Evolutionary conservation across 768 basidiomycete species (phyloP).

Genomic region (Inosperma sp.): DNA sequence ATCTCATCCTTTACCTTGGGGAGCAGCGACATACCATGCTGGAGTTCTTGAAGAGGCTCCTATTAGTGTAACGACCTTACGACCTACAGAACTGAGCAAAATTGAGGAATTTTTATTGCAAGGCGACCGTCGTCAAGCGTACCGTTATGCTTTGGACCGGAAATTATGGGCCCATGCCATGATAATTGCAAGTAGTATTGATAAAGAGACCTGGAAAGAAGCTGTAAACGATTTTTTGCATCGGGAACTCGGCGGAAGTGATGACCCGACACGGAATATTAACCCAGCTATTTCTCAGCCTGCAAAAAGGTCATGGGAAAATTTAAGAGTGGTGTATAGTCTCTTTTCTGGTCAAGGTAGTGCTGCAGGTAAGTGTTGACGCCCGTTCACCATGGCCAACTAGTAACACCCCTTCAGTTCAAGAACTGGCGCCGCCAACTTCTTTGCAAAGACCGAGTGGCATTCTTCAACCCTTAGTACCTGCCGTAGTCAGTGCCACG

Average conservation of each 20-base stretch:
- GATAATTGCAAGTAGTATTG: conserved; percentile 88
- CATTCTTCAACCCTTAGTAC: conserved; percentile 36
- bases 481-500: conserved; percentile 29
- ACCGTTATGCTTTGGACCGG: conserved; percentile 82
- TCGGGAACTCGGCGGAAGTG: conserved; percentile 57
- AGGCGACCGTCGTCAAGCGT: conserved; percentile 84
- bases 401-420: conserved; percentile 43
- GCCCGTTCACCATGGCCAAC: neutral
- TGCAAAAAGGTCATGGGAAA: conserved; percentile 43
- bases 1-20: neutral
- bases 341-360: conserved; percentile 81
- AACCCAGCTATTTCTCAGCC: conserved; percentile 13
- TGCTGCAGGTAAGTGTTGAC: conserved; percentile 52
- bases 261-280: conserved; percentile 21
- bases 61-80: conserved; percentile 55
- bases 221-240: conserved; percentile 81
- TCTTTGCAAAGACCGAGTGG: conserved; percentile 41
- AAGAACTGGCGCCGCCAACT: conserved; percentile 64
- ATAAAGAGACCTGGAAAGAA: conserved; percentile 92
- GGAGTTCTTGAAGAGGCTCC: conserved; percentile 40
- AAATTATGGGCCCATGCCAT: conserved; percentile 95
- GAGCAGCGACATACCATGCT: conserved; percentile 17
- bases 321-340: conserved; percentile 76
- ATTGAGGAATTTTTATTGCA: conserved; percentile 76
- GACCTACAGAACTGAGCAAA: conserved; percentile 62